These are phyloP conservation scores for Fennellomyces sp. DNA, from an alignment of 371 early-diverging fungal species.

Conservation along the genomic window DNA sequence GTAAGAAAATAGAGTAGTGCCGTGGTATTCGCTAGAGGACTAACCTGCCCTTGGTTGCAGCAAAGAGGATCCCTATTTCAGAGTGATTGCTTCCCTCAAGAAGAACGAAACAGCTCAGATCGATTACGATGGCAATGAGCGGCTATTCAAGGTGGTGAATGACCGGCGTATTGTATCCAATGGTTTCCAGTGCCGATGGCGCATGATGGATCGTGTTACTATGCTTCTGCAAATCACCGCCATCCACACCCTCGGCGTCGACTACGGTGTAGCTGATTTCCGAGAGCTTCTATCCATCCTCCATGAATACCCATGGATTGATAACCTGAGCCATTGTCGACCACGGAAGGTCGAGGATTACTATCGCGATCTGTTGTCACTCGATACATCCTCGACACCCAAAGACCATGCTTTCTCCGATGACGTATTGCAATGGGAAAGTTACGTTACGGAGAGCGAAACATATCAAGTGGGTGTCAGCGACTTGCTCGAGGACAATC, in stretches of 20 bases:
- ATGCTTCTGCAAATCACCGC: neutral
- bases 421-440: neutral
- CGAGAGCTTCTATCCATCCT: neutral
- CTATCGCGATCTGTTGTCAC: too few species aligned
- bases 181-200: slow-evolving; percentile 37
- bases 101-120: slow-evolving; percentile 18
- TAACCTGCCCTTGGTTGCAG: slow-evolving; percentile 6
- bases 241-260: neutral
- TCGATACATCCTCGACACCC: too few species aligned
- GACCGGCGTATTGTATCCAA: slow-evolving; percentile 26
- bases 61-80: slow-evolving; percentile 19
- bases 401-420: neutral
- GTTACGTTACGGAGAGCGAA: neutral
- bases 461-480: neutral
- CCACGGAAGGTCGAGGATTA: neutral
- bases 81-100: slow-evolving; percentile 11
- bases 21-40: too few species aligned
- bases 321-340: neutral
- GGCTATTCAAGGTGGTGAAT: slow-evolving; percentile 17
- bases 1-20: neutral
- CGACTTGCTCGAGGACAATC: neutral
- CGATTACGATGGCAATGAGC: neutral
- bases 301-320: neutral
- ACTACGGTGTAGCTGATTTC: neutral
- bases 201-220: neutral